A percentile compares a stretch with the other conserved stretches of the same genome.
Conservation (phyloP, 305 asterid genomes). For the Fraxinus greggii region DNA sequence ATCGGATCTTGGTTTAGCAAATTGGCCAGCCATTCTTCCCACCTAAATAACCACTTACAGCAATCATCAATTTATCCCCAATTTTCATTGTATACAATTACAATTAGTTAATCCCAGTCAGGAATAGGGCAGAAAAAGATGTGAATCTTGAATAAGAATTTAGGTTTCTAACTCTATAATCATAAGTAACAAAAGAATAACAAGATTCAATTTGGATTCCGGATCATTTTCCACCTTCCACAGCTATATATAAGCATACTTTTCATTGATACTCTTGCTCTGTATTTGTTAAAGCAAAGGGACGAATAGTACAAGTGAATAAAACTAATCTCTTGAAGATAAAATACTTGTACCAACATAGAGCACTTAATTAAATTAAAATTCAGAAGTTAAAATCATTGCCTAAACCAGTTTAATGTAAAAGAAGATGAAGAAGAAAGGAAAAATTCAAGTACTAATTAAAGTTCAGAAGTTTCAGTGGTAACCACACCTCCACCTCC, state of each 20-base stretch:
- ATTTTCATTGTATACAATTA: neutral
- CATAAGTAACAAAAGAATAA: neutral
- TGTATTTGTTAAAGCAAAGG: neutral
- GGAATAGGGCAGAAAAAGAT: neutral
- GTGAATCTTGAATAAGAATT: neutral
- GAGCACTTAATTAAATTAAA: neutral
- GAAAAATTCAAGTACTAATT: neutral
- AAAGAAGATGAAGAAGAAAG: neutral
- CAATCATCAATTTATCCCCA: neutral
- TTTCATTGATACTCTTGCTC: neutral
- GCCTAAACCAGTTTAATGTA: neutral
- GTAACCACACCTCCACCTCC: neutral
- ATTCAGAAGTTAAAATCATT: neutral
- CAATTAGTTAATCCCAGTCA: neutral
- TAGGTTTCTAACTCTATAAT: neutral
- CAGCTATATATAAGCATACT: neutral
- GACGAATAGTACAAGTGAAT: neutral
- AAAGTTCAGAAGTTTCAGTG: neutral
- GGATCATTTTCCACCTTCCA: neutral
- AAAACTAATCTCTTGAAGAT: neutral
- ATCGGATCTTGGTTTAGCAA: constrained; percentile 89
- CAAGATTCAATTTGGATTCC: neutral
- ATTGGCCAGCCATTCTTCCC: constrained; percentile 95
- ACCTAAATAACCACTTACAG: constrained; percentile 43
- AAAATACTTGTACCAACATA: neutral